Base-by-base conservation (phyloP, 202 grass and related monocot species). In the Thinopyrum obtusiflorum region DNA sequence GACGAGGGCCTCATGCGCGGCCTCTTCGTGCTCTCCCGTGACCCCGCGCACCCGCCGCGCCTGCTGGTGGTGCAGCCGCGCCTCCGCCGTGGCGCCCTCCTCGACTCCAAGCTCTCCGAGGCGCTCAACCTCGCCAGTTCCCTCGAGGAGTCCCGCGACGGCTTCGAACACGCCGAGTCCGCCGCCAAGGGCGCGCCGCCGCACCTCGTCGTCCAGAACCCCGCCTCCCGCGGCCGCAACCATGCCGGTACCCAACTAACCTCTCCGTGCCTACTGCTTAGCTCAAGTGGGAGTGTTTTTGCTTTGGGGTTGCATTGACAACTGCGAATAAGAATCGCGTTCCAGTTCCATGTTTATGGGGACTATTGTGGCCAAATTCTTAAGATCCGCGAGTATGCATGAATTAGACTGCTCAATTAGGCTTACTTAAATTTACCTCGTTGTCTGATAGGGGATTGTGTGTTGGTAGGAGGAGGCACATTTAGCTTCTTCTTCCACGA, bases 111-210 rank as follows among this genome's bases (percentile, higher is more conserved):
- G 86, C 96, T 98, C 49, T 65, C 93, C 49, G 93, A 95, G 89
- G 91, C 88, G 21, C 93, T 98, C 76, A 94, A 91, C 87, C 88
- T 98, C 79, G 93, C 95, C 37, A 94, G 93, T 81, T 98, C 96
- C 51, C 88, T 98, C 17, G 93, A 95, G 82, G 91, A 95, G 88
- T 84, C 87, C 20, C 88, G 93, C 80, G 95, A 98, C 17, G 89
- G 93, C 28, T 90, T 93, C 91, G 90, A 91, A 47, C 39, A 76
- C 25, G 59, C 64, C 29, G 88, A 90, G 44, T 85, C 89, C 51
- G 61, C 57, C 24, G 66, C 79, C 9, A 94, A 91, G 76, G 76
- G 76, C 55, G 73, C 65, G 55, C 96, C 85, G 18, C 89, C 93
- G 5, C 91, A 98, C 82, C 69, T 98, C 79, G 68, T 95, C 73